phyloP scores from a whole-genome alignment of 179 eudicot species.

The Corrigiola litoralis region DNA sequence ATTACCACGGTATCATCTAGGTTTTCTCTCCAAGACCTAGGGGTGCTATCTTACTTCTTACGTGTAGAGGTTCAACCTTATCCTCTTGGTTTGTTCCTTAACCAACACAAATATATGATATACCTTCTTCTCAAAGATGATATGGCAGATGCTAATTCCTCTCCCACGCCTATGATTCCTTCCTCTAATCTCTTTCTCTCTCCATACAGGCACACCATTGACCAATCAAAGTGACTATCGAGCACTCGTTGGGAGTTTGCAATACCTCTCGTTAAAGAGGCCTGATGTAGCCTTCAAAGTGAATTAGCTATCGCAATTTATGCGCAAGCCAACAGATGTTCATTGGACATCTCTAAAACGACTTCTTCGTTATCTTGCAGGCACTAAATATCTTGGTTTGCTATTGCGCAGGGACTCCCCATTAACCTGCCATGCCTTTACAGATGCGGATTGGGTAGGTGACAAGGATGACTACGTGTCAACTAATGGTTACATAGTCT shows the following conservation, averaged over 20 bases:
- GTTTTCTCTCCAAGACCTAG: neutral
- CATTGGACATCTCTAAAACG: neutral
- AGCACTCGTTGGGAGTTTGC: neutral
- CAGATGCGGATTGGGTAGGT: too few relatives aligned
- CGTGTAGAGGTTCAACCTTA: neutral
- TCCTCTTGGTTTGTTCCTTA: neutral
- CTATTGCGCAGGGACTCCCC: neutral
- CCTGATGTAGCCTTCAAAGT: constrained; percentile 11
- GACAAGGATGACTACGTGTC: too few relatives aligned
- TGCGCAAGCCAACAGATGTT: neutral
- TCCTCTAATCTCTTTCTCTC: neutral
- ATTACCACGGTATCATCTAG: neutral
- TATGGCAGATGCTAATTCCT: neutral
- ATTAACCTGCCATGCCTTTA: neutral
- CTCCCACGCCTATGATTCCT: neutral
- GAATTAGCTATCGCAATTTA: constrained; percentile 1
- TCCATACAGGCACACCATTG: too few relatives aligned
- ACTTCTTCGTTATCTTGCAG: neutral
- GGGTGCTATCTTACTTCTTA: neutral
- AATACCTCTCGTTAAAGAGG: neutral
- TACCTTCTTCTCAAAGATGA: neutral
- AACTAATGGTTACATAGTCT: too few relatives aligned
- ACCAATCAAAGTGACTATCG: neutral
- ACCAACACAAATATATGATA: neutral
- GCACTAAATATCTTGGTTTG: neutral